Evolutionary conservation across 352 stramenopile genomes (phyloP).

Genomic region (Pseudoperonospora humuli): DNA sequence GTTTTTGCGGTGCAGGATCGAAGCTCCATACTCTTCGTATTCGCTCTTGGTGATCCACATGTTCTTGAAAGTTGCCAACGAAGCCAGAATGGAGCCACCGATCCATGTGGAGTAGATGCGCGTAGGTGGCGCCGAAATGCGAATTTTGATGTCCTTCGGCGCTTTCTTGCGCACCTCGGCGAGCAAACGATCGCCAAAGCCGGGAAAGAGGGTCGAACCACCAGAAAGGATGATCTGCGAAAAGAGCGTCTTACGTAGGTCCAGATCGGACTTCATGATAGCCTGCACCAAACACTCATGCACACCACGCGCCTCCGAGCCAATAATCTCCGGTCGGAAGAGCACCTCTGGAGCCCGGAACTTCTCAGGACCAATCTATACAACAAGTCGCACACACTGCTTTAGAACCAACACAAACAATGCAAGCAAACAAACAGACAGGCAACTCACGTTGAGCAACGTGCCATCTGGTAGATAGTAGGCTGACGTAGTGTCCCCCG

Average conservation of each 20-base stretch:
- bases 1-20: constrained; percentile 96
- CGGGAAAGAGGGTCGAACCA: constrained; percentile 92
- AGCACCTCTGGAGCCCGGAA: constrained; percentile 76
- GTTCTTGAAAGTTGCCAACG: constrained; percentile 96
- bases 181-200: constrained; percentile 93
- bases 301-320: constrained; percentile 69
- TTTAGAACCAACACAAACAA: not conserved
- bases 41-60: constrained; percentile 99
- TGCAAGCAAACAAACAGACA: not conserved
- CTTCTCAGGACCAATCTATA: constrained; percentile 70
- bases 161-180: constrained; percentile 90
- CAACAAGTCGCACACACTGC: not conserved
- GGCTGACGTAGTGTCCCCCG: constrained; percentile 47
- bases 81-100: constrained; percentile 95
- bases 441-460: constrained; percentile 55
- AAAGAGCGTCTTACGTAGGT: constrained; percentile 92
- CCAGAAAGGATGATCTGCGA: constrained; percentile 90
- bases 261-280: constrained; percentile 97
- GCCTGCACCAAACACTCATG: constrained; percentile 86
- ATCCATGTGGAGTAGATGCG: constrained; percentile 95
- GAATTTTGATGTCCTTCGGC: constrained; percentile 89
- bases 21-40: constrained; percentile 96
- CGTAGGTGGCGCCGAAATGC: constrained; percentile 94
- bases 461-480: constrained; percentile 82
- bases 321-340: constrained; percentile 79